Conservation (phyloP, 2,329 filamentous ascomycete species). For the Aspergillus thermomutatus region DNA sequence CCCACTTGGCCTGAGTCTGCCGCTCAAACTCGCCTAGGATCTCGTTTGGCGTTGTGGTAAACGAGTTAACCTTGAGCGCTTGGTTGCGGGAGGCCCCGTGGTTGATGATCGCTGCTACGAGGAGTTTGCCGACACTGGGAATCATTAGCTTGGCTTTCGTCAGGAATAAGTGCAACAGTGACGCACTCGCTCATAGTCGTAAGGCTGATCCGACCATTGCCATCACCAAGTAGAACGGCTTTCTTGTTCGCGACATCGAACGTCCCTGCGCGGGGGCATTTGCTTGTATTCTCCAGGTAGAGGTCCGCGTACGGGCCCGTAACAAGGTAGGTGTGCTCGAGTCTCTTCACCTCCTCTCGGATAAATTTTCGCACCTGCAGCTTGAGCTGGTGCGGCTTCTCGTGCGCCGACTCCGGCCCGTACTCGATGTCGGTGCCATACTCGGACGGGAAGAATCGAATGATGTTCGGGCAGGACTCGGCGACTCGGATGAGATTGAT, state of each 20-base stretch:
- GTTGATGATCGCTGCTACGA: conserved; percentile 60
- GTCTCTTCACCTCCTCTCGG: conserved; percentile 47
- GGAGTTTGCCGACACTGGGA: conserved; percentile 61
- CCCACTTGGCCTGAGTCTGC: conserved; percentile 60
- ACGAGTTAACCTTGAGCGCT: conserved; percentile 67
- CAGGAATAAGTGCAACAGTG: not conserved
- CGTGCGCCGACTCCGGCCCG: conserved; percentile 52
- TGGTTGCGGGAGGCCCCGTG: conserved; percentile 53
- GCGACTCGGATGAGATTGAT: conserved; percentile 61
- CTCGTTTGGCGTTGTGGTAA: conserved; percentile 61
- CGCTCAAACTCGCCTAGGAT: conserved; percentile 66
- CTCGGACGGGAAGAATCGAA: conserved; percentile 66
- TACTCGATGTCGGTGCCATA: conserved; percentile 67
- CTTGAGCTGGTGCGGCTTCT: conserved; percentile 68
- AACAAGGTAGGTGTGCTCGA: conserved; percentile 65
- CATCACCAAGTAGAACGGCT: conserved; percentile 61
- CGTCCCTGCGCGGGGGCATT: conserved; percentile 47
- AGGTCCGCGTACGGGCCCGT: conserved; percentile 68
- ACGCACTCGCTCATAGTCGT: conserved; percentile 70
- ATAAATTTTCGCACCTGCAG: conserved; percentile 64
- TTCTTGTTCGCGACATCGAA: conserved; percentile 58
- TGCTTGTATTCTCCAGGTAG: conserved; percentile 49
- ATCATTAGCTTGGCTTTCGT: not conserved
- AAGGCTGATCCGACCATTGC: conserved; percentile 61
- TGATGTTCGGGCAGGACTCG: conserved; percentile 51